Evolutionary conservation across 2,329 filamentous ascomycete species (phyloP).

Genomic region (Aureobasidium pullulans): DNA sequence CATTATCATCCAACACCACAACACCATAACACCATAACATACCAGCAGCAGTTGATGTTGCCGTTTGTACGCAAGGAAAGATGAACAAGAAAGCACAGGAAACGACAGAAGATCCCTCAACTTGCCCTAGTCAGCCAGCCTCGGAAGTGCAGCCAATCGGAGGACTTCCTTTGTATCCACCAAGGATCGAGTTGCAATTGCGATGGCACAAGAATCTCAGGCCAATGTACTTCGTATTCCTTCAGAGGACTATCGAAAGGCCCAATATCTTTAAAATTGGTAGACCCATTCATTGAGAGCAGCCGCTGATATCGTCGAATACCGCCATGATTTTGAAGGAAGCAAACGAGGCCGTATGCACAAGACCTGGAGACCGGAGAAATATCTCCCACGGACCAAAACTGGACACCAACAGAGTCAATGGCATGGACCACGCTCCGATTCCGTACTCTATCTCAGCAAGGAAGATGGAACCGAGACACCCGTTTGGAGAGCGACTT

Average conservation of each 20-base stretch:
- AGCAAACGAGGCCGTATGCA: too few species aligned
- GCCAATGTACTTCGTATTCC: slow-evolving; percentile 18
- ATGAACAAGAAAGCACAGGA: background rate
- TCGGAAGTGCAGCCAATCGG: background rate
- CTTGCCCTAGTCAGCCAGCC: background rate
- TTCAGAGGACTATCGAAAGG: too few species aligned
- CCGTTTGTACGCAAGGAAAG: background rate
- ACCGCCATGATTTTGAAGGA: too few species aligned
- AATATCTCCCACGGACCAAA: too few species aligned
- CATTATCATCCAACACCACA: too few species aligned
- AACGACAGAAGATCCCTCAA: slow-evolving; percentile 4
- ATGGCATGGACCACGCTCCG: too few species aligned
- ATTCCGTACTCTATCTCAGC: too few species aligned
- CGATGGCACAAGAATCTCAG: background rate
- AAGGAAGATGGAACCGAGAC: too few species aligned
- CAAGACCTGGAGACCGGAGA: too few species aligned
- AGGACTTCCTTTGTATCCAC: background rate
- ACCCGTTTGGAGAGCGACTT: too few species aligned
- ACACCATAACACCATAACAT: background rate
- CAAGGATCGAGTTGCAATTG: background rate
- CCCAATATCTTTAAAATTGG: slow-evolving; percentile 17
- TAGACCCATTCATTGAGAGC: slow-evolving; percentile 32
- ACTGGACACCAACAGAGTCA: too few species aligned
- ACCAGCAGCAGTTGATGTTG: background rate
- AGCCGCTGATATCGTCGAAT: too few species aligned